phyloP scores from a whole-genome alignment of 2,329 filamentous ascomycete species.

The Monosporascus sp. region DNA sequence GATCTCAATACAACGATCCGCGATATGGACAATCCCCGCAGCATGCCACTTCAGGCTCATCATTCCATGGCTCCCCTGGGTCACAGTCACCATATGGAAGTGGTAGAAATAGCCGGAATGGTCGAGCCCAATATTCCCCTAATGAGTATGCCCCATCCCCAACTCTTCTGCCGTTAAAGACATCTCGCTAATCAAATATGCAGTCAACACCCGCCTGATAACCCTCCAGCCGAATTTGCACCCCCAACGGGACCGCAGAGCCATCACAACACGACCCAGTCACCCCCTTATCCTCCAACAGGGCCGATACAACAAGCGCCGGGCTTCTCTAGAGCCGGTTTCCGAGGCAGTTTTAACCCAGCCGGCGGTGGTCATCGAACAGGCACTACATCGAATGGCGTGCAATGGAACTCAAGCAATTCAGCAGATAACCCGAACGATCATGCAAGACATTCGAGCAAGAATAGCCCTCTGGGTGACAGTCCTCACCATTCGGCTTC shows the following conservation, averaged over 20 bases:
- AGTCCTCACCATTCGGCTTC: conserved; percentile 23
- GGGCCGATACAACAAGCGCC: conserved; percentile 49
- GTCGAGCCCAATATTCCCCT: conserved; percentile 38
- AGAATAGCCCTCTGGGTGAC: conserved; percentile 26
- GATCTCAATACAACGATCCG: conserved; percentile 32
- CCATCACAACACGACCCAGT: conserved; percentile 48
- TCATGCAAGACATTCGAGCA: conserved; percentile 21
- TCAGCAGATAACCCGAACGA: conserved; percentile 13
- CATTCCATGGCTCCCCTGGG: conserved; percentile 56
- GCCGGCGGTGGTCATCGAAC: conserved; percentile 51
- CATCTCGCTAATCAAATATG: conserved; percentile 23
- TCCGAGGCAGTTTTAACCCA: conserved; percentile 51
- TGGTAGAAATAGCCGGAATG: conserved; percentile 46
- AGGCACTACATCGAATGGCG: conserved; percentile 55
- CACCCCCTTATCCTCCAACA: conserved; percentile 51
- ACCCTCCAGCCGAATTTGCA: conserved; percentile 49
- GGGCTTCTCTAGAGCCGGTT: conserved; percentile 45
- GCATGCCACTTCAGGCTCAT: conserved; percentile 47
- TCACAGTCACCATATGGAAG: conserved; percentile 52
- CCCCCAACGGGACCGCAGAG: conserved; percentile 47
- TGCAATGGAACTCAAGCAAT: conserved; percentile 59
- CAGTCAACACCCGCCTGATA: conserved; percentile 59
- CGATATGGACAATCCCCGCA: conserved; percentile 46
- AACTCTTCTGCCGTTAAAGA: not conserved
- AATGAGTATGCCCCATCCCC: conserved; percentile 17